Conservation (phyloP, 2,329 filamentous ascomycete species). For the Esteya vermicola region DNA sequence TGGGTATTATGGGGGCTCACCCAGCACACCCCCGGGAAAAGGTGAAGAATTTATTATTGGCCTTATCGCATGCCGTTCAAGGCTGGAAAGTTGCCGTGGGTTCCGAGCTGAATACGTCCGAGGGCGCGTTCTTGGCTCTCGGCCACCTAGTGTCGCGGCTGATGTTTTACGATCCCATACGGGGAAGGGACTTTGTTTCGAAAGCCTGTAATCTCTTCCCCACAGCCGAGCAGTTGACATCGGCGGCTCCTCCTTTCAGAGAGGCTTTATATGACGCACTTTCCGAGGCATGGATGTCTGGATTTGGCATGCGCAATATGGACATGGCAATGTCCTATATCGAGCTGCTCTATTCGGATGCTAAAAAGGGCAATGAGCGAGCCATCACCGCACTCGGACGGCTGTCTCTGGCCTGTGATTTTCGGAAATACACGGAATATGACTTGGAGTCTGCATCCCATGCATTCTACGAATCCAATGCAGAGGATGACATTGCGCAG, state of each 20-base stretch:
- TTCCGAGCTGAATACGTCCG: conserved; percentile 27
- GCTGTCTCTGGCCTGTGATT: conserved; percentile 46
- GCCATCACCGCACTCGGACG: conserved; percentile 72
- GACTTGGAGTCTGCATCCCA: too few species aligned
- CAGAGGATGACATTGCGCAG: conserved; percentile 24
- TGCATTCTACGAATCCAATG: too few species aligned
- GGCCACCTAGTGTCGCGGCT: conserved; percentile 28
- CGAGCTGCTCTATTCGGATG: conserved; percentile 48
- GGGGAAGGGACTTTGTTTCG: not conserved
- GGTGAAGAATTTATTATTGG: conserved; percentile 26
- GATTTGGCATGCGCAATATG: too few species aligned
- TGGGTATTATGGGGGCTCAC: conserved; percentile 67
- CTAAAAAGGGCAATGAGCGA: conserved; percentile 68
- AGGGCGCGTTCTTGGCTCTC: conserved; percentile 31
- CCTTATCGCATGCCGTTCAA: conserved; percentile 29
- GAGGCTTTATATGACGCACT: conserved; percentile 30
- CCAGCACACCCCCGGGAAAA: conserved; percentile 25
- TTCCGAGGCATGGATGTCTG: conserved; percentile 28
- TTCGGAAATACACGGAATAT: too few species aligned
- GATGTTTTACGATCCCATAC: conserved; percentile 23
- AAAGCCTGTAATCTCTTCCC: conserved; percentile 6
- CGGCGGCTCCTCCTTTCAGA: conserved; percentile 20
- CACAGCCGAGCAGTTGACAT: conserved; percentile 7
- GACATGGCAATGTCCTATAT: conserved; percentile 30
- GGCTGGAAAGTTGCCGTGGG: conserved; percentile 36